Base-by-base conservation (phyloP, 352 stramenopile genomes). In the Peronosclerospora sorghi region DNA sequence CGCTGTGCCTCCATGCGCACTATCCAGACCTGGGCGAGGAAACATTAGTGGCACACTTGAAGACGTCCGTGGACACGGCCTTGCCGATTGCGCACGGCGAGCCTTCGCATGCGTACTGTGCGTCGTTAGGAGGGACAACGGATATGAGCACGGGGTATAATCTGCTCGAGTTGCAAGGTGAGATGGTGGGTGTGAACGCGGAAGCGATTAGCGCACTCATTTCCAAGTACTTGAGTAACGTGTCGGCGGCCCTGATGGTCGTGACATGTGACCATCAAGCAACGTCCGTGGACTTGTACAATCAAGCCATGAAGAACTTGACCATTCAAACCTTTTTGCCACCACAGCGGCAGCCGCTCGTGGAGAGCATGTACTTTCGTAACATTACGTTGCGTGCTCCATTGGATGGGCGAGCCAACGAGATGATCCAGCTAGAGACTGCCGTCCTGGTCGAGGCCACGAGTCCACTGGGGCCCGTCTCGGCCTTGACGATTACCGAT, bases 191-290 rank as follows among this genome's bases (percentile, higher is more conserved):
- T 2, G 68, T 42, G 0, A 76, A 86, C 38, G 54, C 59, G n/a
- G 54, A 60, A n/a, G 68, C 73, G 0, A 83, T 89, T 51, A 86
- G 70, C 35, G 59, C 45, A 19, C 52, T 89, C n/a, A 86, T 89
- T 41, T 74, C 73, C 18, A 82, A 86, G 32, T 89, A 84, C 36
- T 45, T 89, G 1, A 83, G 77, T 49, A 69, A 78, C 26, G 49
- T 55, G 6, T 62, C 69, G 4, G 67, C 77, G 1, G 47, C 60
- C 1, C 57, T 89, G 29, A 76, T 59, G 0, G 77, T 86, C 4
- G 62, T 76, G n/a, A 69, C 73, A 18, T 89, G 77, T 38, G 51
- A 60, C 1, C 54, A 69, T 15, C 59, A 70, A 24, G 77, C 77
- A 4, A 83, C 77, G 4, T 76, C 51, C 13, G 65, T 89, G 19